Evolutionary conservation across 345 rosid genomes (phyloP), one percentile per base, ranked within the genome.

Genomic region (Murraya koenigii): DNA sequence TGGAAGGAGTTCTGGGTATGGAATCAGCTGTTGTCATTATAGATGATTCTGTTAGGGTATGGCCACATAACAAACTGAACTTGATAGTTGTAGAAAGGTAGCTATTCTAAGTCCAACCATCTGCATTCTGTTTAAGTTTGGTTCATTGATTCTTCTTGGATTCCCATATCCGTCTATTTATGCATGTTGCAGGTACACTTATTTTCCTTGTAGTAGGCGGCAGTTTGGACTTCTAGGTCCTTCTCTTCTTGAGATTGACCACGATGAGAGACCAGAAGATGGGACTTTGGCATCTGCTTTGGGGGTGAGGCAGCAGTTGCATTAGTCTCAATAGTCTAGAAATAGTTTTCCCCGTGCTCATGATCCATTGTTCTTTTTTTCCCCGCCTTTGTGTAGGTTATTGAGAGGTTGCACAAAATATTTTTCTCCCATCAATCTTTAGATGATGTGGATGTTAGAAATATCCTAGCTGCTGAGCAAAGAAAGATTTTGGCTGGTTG

Each of bases 1-100:
- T 96, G 78, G 99, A 96, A 86, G 99, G 99, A 59, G 99, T 96
- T 75, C 71, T 96, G 85, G 99, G 99, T 61, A 91, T 96, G 99
- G 98, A 96, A 82, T 96, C 99, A 6, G 87, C 89, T 82, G 99
- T 96, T 26, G 95, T 96, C 60, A 94, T 96, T 75, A 87, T 96
- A 77, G 99, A 96, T 20, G 99, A 96, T 85, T 96, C 99, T 69
- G 91, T 94, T 64, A 90, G 97, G 80, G 98, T 96, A 44, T 96
- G 99, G 99, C 99, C 99, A 38, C 97, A 85, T 82, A 88, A 94
- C 87, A 94, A 89, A 84, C 80, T 91, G 86, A 96, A 96, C 83
- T 83, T 96, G 76, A 96, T 96, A 74, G 97, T 85, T 79, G 99
- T 96, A 68, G 99, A 96, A 87, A 92, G 99, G 99, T 87, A 85